phyloP scores from a whole-genome alignment of 2,329 filamentous ascomycete genomes.

The Xylaria sp. region DNA sequence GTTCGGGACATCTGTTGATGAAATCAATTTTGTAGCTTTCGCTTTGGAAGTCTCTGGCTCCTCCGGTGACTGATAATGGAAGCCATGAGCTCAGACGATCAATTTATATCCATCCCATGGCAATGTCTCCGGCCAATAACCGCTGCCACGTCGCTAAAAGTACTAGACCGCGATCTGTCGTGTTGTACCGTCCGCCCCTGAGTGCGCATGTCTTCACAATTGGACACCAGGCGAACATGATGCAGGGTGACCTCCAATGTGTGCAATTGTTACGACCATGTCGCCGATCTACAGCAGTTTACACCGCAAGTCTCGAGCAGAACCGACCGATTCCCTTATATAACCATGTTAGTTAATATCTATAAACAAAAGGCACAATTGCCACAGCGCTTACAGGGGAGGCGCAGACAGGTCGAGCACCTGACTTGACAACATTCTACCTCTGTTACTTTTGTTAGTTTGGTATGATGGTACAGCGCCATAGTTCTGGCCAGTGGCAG shows the following conservation, averaged over 20 bases:
- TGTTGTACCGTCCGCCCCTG: background rate
- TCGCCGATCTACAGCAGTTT: no score
- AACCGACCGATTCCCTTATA: no score
- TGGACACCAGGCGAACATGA: background rate
- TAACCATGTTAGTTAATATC: no score
- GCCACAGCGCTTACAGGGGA: background rate
- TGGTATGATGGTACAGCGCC: background rate
- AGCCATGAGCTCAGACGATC: background rate
- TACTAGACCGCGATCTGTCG: background rate
- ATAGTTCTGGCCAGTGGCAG: no score
- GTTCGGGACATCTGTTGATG: background rate
- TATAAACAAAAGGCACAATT: background rate
- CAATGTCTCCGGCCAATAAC: background rate
- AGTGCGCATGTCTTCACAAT: slow-evolving; percentile 2
- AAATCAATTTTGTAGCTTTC: background rate
- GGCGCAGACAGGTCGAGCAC: background rate
- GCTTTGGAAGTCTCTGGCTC: background rate
- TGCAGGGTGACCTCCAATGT: background rate
- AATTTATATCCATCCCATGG: slow-evolving; percentile 12
- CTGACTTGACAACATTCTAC: background rate
- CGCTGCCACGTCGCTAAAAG: background rate
- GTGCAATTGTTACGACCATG: background rate
- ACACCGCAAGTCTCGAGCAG: no score
- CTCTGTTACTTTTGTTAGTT: background rate
- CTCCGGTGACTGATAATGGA: background rate